A percentile compares a stretch with the other conserved stretches of the same genome.
These are phyloP conservation scores for Agrocybe pediades DNA, from an alignment of 768 basidiomycete genomes.

Conservation along the genomic window DNA sequence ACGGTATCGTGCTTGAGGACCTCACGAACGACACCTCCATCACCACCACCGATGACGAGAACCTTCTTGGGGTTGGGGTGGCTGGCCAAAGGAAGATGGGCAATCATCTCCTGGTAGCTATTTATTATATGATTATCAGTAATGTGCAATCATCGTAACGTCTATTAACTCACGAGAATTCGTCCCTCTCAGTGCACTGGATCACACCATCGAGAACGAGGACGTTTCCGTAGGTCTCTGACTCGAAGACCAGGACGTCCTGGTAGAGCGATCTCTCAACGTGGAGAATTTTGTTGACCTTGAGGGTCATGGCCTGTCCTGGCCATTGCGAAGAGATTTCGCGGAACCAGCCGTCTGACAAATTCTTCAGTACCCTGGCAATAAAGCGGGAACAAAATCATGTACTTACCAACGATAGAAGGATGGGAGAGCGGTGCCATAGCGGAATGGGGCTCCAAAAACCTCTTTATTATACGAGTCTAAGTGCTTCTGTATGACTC, in stretches of 20 bases:
- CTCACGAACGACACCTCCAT: conserved; percentile 97
- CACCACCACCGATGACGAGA: conserved; percentile 96
- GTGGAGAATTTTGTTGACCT: conserved; percentile 94
- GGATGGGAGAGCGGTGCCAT: conserved; percentile 63
- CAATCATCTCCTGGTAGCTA: conserved; percentile 99
- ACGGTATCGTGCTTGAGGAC: conserved; percentile 93
- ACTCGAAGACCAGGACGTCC: conserved; percentile 97
- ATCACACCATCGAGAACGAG: conserved; percentile 94
- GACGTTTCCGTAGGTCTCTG: conserved; percentile 96
- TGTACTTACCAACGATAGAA: conserved; percentile 55
- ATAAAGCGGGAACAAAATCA: conserved; percentile 10
- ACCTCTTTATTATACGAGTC: too few species aligned
- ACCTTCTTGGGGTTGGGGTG: conserved; percentile 97
- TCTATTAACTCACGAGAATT: conserved; percentile 82
- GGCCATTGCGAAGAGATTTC: conserved; percentile 97
- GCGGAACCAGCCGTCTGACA: conserved; percentile 88
- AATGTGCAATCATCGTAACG: not conserved
- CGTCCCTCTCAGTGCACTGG: conserved; percentile 97
- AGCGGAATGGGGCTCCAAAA: too few species aligned
- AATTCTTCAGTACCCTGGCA: not conserved
- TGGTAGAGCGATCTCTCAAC: conserved; percentile 92
- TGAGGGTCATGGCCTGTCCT: conserved; percentile 95
- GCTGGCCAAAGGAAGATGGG: conserved; percentile 92
- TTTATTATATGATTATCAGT: not conserved
- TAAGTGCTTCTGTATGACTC: too few species aligned